These are phyloP conservation scores for Heliosperma pusillum DNA, from an alignment of 148 eudicot species.

Conservation along the genomic window DNA sequence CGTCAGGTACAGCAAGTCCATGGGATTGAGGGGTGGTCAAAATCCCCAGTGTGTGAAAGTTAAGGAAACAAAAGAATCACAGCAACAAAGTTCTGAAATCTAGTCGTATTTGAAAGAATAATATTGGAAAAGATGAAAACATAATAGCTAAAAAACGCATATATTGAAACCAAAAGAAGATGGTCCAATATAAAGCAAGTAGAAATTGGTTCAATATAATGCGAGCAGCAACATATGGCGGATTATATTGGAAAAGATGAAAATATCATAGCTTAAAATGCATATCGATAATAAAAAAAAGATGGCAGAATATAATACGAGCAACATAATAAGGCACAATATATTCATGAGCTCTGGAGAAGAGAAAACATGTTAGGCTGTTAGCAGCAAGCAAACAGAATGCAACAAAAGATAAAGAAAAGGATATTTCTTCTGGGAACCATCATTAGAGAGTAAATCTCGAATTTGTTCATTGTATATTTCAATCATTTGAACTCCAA, in stretches of 20 bases:
- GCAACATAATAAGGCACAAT: background rate
- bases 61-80: conserved; percentile 32
- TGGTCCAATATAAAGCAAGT: no score
- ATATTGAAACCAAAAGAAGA: background rate
- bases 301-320: background rate
- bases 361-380: background rate
- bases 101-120: background rate
- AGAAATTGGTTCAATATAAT: no score
- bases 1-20: conserved; percentile 78
- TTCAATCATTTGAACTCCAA: conserved; percentile 73
- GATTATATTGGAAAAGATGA: background rate
- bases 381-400: background rate
- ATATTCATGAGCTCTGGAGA: background rate
- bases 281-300: background rate
- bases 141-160: background rate
- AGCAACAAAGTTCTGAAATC: background rate
- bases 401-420: conserved; percentile 8
- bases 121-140: background rate
- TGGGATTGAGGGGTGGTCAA: conserved; percentile 45
- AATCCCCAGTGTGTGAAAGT: conserved; percentile 58
- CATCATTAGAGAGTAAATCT: conserved; percentile 50
- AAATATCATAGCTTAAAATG: background rate
- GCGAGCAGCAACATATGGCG: background rate
- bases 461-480: conserved; percentile 77
- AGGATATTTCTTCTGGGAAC: conserved; percentile 78